phyloP scores from a whole-genome alignment of 2,329 filamentous ascomycete species.

The Fusarium miscanthi region DNA sequence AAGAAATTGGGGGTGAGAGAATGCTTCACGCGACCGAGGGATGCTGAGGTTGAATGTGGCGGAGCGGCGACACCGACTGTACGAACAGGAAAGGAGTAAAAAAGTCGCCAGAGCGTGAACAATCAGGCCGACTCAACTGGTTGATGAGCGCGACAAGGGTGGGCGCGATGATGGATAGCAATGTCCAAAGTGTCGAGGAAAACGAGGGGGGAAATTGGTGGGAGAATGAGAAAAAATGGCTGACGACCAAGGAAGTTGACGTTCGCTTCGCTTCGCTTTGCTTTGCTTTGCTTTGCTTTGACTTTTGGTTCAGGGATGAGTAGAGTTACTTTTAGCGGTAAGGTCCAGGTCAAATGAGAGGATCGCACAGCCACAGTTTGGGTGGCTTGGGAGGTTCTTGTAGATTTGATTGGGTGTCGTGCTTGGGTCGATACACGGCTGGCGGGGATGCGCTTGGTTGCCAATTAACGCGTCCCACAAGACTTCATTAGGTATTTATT shows the following conservation, averaged over 20 bases:
- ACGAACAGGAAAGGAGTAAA: constrained; percentile 33
- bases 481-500: background rate
- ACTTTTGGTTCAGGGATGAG: constrained; percentile 46
- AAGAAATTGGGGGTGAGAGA: constrained; percentile 37
- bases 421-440: constrained; percentile 31
- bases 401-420: constrained; percentile 25
- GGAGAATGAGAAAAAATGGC: constrained; percentile 36
- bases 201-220: constrained; percentile 36
- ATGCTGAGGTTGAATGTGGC: constrained; percentile 40
- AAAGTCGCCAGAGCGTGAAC: constrained; percentile 34
- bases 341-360: constrained; percentile 24
- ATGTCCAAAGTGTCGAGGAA: constrained; percentile 33
- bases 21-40: constrained; percentile 56
- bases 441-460: constrained; percentile 16
- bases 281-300: constrained; percentile 21
- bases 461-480: constrained; percentile 39
- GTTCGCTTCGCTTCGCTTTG: constrained; percentile 16
- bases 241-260: constrained; percentile 45
- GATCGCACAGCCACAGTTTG: constrained; percentile 36
- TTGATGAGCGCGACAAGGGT: constrained; percentile 29
- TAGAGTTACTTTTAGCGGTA: constrained; percentile 33
- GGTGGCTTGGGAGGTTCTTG: constrained; percentile 24
- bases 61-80: constrained; percentile 42
- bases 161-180: constrained; percentile 29
- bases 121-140: constrained; percentile 10